Evolutionary conservation across 2,329 filamentous ascomycete genomes (phyloP), one percentile per base, ranked within the genome.

Genomic region (Diaporthe helianthi): DNA sequence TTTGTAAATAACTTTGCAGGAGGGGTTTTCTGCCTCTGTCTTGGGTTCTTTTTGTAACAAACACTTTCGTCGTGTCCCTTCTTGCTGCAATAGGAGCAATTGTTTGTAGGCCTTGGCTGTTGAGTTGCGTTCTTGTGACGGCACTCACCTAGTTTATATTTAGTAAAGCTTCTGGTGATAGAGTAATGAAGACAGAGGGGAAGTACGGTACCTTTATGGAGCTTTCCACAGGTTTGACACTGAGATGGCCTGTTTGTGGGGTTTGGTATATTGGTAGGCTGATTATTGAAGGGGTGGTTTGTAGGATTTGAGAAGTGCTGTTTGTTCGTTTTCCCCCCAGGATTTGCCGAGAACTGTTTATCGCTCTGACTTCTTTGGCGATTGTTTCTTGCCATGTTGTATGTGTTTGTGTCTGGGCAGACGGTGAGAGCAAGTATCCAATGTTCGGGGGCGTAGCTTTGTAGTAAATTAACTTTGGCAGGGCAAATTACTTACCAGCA

Each of bases 21-120:
- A 22, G 10, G 19, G 1, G 4, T 2, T 2, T 31, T n/a, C 6
- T 26, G 26, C 63, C 31, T 65, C 7, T 24, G 5, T 5, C n/a
- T 26, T 4, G 26, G 19, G n/a, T 36, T 53, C 38, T 47, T 68
- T 38, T 53, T 44, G n/a, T 36, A 64, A 58, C 66, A 64, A 19
- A 9, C 33, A 17, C 19, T 29, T 44, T 38, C 41, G 0, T 33
- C 22, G 12, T 69, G 67, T 22, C 58, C 67, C n/a, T 47, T 41
- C 22, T 41, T 38, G 17, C 58, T 41, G 24, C 58, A 61, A 22
- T 61, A 12, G 19, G 41, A 22, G 29, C 58, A 61, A 22, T 22
- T n/a, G 19, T 1, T 33, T 29, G 24, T 19, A 6, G 38, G 26
- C 19, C 10, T 33, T 13, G 19, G 8, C 17, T 26, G 38, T 38